phyloP scores from a whole-genome alignment of 75 land plant species.

The Azolla pinnata region DNA sequence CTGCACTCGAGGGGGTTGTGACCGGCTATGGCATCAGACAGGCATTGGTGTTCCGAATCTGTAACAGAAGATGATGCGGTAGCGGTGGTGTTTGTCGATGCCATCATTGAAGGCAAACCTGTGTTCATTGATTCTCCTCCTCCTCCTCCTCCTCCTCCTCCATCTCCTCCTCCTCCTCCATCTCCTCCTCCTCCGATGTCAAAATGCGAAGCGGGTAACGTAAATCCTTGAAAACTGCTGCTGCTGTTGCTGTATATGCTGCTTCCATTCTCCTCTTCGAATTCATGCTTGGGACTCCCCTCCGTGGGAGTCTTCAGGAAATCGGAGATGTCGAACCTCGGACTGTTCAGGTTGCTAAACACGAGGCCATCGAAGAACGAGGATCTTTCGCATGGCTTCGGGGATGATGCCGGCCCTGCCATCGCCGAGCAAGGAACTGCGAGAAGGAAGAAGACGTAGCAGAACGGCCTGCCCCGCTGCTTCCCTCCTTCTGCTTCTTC shows the following conservation, averaged over 20 bases:
- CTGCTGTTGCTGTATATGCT: too few species aligned
- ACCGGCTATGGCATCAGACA: too few species aligned
- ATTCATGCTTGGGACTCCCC: conserved; percentile 2
- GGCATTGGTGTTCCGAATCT: too few species aligned
- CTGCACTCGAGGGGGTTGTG: too few species aligned
- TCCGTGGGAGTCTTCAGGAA: conserved; percentile 27
- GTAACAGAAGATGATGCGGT: too few species aligned
- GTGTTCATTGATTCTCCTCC: too few species aligned
- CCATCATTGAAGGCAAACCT: too few species aligned
- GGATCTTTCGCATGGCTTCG: conserved; percentile 10
- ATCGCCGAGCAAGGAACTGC: not conserved
- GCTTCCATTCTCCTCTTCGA: conserved; percentile 11
- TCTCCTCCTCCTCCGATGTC: conserved; percentile 16
- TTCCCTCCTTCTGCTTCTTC: not conserved
- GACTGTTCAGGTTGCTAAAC: conserved; percentile 24
- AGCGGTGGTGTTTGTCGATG: too few species aligned
- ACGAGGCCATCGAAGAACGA: conserved; percentile 17
- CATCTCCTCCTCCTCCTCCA: conserved; percentile 18
- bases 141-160: too few species aligned
- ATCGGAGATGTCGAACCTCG: conserved; percentile 33
- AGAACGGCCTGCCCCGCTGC: conserved; percentile 3
- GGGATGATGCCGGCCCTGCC: conserved; percentile 1
- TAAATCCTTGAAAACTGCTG: too few species aligned
- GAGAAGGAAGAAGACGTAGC: too few species aligned
- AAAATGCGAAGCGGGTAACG: too few species aligned